phyloP scores from a whole-genome alignment of 495 filamentous ascomycete species.

The Aspergillus egyptiacus region DNA sequence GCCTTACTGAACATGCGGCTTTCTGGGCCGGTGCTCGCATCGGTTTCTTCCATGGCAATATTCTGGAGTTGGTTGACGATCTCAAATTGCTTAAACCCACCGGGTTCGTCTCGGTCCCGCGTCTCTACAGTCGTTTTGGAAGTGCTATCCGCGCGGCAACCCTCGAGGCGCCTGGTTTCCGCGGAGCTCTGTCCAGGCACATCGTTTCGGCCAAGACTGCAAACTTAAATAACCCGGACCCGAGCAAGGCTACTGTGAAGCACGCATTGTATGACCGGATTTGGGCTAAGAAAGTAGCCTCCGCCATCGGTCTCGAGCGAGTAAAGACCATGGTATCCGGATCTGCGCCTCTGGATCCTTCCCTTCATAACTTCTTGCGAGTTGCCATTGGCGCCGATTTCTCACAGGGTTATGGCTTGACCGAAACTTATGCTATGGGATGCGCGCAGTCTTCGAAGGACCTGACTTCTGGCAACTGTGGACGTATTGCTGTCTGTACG shows the following conservation, averaged over 20 bases:
- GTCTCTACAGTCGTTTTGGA: constrained; percentile 89
- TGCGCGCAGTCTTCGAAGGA: constrained; percentile 65
- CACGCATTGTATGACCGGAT: constrained; percentile 88
- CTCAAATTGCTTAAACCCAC: constrained; percentile 81
- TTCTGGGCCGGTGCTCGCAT: constrained; percentile 69
- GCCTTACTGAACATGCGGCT: constrained; percentile 69
- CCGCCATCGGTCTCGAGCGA: constrained; percentile 73
- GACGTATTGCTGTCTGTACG: constrained; percentile 55
- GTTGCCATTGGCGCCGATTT: constrained; percentile 75
- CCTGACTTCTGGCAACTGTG: constrained; percentile 74
- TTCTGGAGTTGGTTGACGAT: constrained; percentile 82
- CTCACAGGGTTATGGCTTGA: constrained; percentile 87
- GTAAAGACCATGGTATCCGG: constrained; percentile 73
- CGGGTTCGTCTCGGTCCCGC: constrained; percentile 79
- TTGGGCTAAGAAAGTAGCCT: constrained; percentile 84
- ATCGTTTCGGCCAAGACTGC: constrained; percentile 75
- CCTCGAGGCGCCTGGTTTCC: constrained; percentile 70
- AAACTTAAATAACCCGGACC: constrained; percentile 60
- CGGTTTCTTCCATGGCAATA: constrained; percentile 94
- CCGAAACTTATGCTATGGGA: constrained; percentile 83
- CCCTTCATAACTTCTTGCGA: constrained; percentile 82
- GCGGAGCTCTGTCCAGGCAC: constrained; percentile 73
- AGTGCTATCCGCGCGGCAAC: constrained; percentile 72
- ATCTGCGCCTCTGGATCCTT: constrained; percentile 84
- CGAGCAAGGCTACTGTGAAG: constrained; percentile 68